These are phyloP conservation scores for Pulveroboletus sp. DNA, from an alignment of 768 basidiomycete species.

Conservation along the genomic window DNA sequence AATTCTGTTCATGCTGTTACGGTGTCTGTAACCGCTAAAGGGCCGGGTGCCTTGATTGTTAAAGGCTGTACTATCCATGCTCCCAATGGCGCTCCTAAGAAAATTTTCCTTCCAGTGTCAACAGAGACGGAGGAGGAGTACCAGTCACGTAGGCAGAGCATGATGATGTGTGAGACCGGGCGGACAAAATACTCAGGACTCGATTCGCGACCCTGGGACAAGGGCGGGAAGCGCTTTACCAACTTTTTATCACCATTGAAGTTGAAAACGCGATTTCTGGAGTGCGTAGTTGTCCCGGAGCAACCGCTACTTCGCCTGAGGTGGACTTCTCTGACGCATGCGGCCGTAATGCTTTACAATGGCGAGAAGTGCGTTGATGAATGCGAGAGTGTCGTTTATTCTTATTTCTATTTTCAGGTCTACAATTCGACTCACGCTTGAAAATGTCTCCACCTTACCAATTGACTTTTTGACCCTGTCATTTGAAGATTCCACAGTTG, in stretches of 20 bases:
- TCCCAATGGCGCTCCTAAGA: conserved; percentile 62
- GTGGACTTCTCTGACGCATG: conserved; percentile 85
- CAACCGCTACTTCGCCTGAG: conserved; percentile 86
- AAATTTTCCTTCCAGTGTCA: conserved; percentile 71
- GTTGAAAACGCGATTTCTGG: conserved; percentile 50
- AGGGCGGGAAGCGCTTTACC: conserved; percentile 39
- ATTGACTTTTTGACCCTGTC: conserved; percentile 82
- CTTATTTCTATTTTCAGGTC: conserved; percentile 47
- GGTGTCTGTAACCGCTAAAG: conserved; percentile 60
- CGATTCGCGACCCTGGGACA: conserved; percentile 62
- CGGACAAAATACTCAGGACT: conserved; percentile 74
- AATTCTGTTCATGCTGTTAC: conserved; percentile 69
- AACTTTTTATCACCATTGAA: conserved; percentile 23
- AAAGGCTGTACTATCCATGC: conserved; percentile 79
- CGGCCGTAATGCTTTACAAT: conserved; percentile 91
- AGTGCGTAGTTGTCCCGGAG: conserved; percentile 80
- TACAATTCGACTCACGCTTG: conserved; percentile 77
- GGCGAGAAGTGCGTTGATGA: conserved; percentile 71
- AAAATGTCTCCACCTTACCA: conserved; percentile 80
- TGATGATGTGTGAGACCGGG: conserved; percentile 58
- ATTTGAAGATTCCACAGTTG: conserved; percentile 88
- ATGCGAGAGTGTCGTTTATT: not conserved
- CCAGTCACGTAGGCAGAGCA: conserved; percentile 51
- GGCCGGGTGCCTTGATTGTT: conserved; percentile 62
- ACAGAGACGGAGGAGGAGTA: conserved; percentile 68